Conservation (phyloP, 495 filamentous ascomycete genomes). For the Hypoxylon lenormandii region DNA sequence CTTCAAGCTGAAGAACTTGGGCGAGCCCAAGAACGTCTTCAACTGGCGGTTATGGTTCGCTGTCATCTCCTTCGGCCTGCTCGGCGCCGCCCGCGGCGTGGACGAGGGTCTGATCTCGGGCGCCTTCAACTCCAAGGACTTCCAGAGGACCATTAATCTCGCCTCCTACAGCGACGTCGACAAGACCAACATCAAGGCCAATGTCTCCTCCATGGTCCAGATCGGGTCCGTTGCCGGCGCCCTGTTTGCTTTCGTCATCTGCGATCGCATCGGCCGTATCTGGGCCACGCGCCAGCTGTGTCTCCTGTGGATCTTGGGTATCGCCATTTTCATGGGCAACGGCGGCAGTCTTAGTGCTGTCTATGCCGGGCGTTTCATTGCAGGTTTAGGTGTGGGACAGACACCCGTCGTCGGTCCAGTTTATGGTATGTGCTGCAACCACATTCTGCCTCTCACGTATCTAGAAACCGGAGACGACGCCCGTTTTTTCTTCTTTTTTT, state of each 20-base stretch:
- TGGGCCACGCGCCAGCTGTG: conserved; percentile 77
- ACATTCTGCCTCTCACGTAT: background rate
- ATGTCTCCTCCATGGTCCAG: conserved; percentile 79
- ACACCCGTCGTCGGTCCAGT: conserved; percentile 73
- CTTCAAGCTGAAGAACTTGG: conserved; percentile 67
- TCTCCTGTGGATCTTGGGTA: conserved; percentile 73
- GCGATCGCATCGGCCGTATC: conserved; percentile 75
- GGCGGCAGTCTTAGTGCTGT: conserved; percentile 71
- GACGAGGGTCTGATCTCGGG: conserved; percentile 78
- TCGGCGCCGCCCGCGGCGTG: conserved; percentile 77
- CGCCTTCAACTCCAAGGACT: conserved; percentile 72
- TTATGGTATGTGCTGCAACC: conserved; percentile 52
- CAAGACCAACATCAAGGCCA: conserved; percentile 72
- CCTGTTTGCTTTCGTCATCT: conserved; percentile 73
- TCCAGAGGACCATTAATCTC: conserved; percentile 70
- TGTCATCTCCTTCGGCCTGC: conserved; percentile 73
- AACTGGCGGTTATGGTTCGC: conserved; percentile 76
- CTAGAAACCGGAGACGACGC: background rate
- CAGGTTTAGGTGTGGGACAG: conserved; percentile 74
- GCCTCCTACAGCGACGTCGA: conserved; percentile 64
- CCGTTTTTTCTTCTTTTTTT: background rate
- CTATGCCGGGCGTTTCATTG: conserved; percentile 75
- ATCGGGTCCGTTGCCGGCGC: conserved; percentile 75
- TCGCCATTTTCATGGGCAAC: conserved; percentile 74
- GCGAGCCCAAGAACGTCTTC: conserved; percentile 69